Base-by-base conservation (phyloP, 805 yeast genomes). In the Lachancea dasiensis region DNA sequence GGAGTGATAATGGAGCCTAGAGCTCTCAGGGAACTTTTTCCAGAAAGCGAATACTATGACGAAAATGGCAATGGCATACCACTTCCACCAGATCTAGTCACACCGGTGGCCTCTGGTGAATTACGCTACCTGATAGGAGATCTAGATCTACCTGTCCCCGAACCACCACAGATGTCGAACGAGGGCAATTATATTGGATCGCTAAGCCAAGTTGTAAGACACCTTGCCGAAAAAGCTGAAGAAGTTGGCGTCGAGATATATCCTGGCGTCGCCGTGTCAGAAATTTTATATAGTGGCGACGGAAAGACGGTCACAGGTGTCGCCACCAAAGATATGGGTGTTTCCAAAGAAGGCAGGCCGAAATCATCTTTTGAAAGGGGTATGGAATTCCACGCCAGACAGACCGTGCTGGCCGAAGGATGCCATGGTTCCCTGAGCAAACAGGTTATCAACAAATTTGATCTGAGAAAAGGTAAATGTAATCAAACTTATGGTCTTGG, bases 401-500 rank as follows among this genome's bases (percentile, higher is more conserved):
- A 81, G 43, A 89, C 97, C 0, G 82, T 92, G 13, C 70, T 92
- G 22, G 95, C 95, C 4, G 98, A 92, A 64, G 98, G 98, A n/a
- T 92, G 98, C 58, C 97, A 89, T 62, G 98, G 98, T 0, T 87
- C 96, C 1, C 67, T 92, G 38, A 70, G 89, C 9, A 90, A 92
- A 58, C 75, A 82, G 55, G 80, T 77, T 0, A 81, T 90, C 37
- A 65, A 71, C 38, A 76, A 79, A 50, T 90, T 64, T 61, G 69
- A 79, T 29, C 65, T 92, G 43, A 75, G 97, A 41, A 69, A 72
- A 34, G 73, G 75, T 22, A 68, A 71, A 36, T 70, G 75, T 36
- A 79, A 79, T 14, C 98, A 92, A 65, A 87, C 97, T 0, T 92
- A 92, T 62, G 99, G 98, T 9, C 61, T 92, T 17, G 99, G 99